Base-by-base conservation (phyloP, 1,284 basidiomycete genomes). In the Ceratobasidium sp. region DNA sequence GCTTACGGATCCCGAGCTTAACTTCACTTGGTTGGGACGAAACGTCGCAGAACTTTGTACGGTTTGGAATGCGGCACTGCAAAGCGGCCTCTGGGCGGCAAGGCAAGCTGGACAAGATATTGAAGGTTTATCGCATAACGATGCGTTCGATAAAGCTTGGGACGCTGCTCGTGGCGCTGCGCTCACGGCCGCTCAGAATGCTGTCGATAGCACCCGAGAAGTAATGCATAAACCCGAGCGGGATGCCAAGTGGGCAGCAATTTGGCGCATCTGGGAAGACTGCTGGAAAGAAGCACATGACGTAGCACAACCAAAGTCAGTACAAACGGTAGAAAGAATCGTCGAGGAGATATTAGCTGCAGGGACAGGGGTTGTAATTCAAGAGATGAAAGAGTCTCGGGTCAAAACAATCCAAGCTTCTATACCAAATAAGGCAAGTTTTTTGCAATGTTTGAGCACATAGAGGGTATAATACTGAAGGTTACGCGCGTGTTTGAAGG, bases 241-340 rank as follows among this genome's bases (percentile, higher is more conserved):
- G 3, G 54, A 71, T 19, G 34, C 16, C 16, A 71, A 59, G 41
- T 71, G 68, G 68, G 43, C 34, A 34, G 29, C 14, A 11, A 22
- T 71, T 6, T 71, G 68, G 68, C 7, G n/a, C 0, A 56, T 71
- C n/a, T 59, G 68, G 68, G 68, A 61, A 19, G 27, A 59, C 4
- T 22, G 39, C 16, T 71, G 68, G 68, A 27, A 48, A 2, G 14
- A 29, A 14, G 39, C 68, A 4, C 53, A 34, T 24, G n/a, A 1
- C 5, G 31, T 27, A 0, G 56, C 24, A 16, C 54, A 37, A 14
- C 13, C 16, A 14, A 2, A 24, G 4, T 27, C 43, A 14, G 14
- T 71, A 2, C 24, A 27, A 37, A 19, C 56, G 0, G 43, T 61
- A 7, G 43, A 71, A 19, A 46, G 5, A 13, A 56, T 56, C 13